Conservation (phyloP, 1,284 basidiomycete genomes). For the Blastosporella zonata region DNA sequence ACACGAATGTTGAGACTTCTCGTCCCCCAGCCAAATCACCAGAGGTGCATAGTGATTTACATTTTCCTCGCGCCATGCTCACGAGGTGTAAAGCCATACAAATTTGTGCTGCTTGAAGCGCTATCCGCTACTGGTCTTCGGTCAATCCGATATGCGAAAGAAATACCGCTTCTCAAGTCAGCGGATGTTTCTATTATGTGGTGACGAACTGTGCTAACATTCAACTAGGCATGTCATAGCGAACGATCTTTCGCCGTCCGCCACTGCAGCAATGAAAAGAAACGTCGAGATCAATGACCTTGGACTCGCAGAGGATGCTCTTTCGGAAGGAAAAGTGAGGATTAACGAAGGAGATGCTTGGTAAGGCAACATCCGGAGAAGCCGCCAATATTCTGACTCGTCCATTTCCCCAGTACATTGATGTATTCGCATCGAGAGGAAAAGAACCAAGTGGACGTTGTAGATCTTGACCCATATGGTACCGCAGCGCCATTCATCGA, state of each 20-base stretch:
- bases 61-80: not conserved
- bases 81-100: conserved; percentile 42
- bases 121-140: conserved; percentile 94
- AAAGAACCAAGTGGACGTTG: conserved; percentile 80
- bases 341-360: conserved; percentile 94
- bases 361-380: conserved; percentile 40
- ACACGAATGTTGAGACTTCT: conserved; percentile 4
- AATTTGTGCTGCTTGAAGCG: conserved; percentile 88
- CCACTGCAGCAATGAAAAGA: conserved; percentile 82
- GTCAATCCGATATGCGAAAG: conserved; percentile 96
- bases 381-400: not conserved
- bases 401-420: conserved; percentile 53
- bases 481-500: conserved; percentile 97
- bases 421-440: conserved; percentile 89
- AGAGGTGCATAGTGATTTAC: conserved; percentile 14
- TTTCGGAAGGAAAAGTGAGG: conserved; percentile 51
- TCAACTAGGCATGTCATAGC: conserved; percentile 79
- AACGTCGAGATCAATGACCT: conserved; percentile 92
- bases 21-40: conserved; percentile 6
- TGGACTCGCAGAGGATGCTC: conserved; percentile 28
- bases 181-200: conserved; percentile 19
- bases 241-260: conserved; percentile 87
- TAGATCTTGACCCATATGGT: conserved; percentile 98
- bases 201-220: conserved; percentile 11
- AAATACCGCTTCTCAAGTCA: conserved; percentile 89